Conservation (phyloP, 73 alveolate genomes). For the Paramecium primaurelia region DNA sequence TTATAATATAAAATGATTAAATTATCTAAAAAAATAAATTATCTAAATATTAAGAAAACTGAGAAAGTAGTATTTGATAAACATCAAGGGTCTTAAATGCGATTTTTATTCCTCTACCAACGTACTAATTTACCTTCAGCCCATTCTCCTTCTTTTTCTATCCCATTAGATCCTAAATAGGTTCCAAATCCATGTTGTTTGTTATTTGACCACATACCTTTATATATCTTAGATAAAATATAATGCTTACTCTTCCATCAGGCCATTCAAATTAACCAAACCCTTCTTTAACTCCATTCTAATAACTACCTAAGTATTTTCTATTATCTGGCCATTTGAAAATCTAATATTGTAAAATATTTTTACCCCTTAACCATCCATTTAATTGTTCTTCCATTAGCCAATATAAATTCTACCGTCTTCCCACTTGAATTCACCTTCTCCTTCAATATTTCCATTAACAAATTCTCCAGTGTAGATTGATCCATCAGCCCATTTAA, state of each 20-base stretch:
- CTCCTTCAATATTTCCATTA: constrained; percentile 69
- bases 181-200: constrained; percentile 62
- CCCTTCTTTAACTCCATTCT: constrained; percentile 71
- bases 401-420: constrained; percentile 70
- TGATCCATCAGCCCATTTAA: constrained; percentile 75
- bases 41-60: not conserved
- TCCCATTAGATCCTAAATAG: constrained; percentile 43
- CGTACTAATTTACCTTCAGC: constrained; percentile 58
- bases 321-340: constrained; percentile 72
- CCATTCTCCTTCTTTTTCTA: constrained; percentile 68
- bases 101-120: not conserved
- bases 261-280: constrained; percentile 81
- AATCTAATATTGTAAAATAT: not conserved
- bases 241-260: constrained; percentile 68
- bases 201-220: constrained; percentile 59
- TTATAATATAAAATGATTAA: too few relatives aligned
- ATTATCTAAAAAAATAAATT: not conserved
- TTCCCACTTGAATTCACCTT: constrained; percentile 67
- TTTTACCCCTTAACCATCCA: constrained; percentile 50
- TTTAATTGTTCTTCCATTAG: constrained; percentile 64
- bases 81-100: not conserved
- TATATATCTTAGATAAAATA: not conserved
- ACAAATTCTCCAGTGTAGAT: constrained; percentile 63
- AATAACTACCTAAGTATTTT: constrained; percentile 71
- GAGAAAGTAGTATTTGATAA: not conserved